Evolutionary conservation across 2,329 filamentous ascomycete genomes (phyloP).

Genomic region (Whalleya microplaca): DNA sequence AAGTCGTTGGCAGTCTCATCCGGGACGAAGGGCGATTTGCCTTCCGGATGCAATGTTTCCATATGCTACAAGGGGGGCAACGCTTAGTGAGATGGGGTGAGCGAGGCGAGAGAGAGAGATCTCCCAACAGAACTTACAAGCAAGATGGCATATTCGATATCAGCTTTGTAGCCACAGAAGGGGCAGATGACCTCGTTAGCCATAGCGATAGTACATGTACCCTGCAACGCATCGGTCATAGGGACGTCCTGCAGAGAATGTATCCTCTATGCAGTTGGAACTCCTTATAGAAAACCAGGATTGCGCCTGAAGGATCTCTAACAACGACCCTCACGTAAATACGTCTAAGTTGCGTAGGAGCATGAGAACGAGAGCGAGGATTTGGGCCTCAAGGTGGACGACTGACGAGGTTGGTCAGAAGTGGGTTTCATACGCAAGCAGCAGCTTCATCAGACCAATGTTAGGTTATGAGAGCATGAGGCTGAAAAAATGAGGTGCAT

Average conservation of each 20-base stretch:
- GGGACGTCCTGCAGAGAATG: not conserved
- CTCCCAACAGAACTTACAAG: constrained; percentile 34
- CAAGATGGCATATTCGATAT: constrained; percentile 42
- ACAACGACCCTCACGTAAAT: no score
- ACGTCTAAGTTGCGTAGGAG: no score
- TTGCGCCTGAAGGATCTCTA: no score
- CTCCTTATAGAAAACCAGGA: no score
- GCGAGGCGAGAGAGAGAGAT: not conserved
- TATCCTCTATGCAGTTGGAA: not conserved
- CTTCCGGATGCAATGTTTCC: constrained; percentile 35
- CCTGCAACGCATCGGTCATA: not conserved
- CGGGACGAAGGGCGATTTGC: constrained; percentile 29
- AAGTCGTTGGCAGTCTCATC: constrained; percentile 8
- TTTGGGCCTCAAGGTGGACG: not conserved
- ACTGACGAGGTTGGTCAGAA: not conserved
- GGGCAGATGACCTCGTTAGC: constrained; percentile 37
- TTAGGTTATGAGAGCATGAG: not conserved
- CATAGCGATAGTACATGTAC: constrained; percentile 2
- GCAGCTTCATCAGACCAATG: not conserved
- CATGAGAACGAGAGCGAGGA: not conserved
- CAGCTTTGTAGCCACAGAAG: constrained; percentile 43
- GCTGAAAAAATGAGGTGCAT: not conserved
- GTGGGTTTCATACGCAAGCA: not conserved
- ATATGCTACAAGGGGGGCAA: constrained; percentile 34
- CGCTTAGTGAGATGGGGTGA: not conserved